Evolutionary conservation across 345 rosid genomes (phyloP), one percentile per base, ranked within the genome.

Genomic region (Turritis glabra): DNA sequence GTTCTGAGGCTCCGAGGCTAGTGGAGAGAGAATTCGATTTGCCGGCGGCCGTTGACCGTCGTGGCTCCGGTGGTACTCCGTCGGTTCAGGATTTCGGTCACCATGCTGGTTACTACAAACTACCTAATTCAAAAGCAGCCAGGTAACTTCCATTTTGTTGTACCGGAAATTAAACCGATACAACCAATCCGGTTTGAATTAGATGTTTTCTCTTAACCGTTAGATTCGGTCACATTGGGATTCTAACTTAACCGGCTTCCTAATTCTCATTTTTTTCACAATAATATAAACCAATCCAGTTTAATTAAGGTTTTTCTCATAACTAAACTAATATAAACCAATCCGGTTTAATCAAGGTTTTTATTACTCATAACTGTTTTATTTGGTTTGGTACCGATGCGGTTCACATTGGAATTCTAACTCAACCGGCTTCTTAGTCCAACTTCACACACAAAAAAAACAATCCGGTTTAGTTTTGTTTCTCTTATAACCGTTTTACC

Each of bases 41-140:
- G 4, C 76, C 79, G 29, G 62, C 82, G 68, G 76, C 80, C 21
- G 3, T 77, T 40, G 80, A 71, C 66, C 83, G 83, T 37, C 74
- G 47, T 38, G 75, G 83, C 8, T 66, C 78, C 51, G 5, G 59
- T 56, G 69, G 43, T 72, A 76, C 83, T 30, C 82, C 88, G 14
- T 81, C 96, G 38, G 77, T 90, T 82, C 58, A 84, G 25, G 90
- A 92, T 1, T 85, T 92, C 18, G 96, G 92, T 50, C 97, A 92
- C 76, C 88, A 82, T 78, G 97, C 97, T 26, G 97, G 99, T 0
- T 92, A 95, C 74, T 91, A 82, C 68, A 83, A 64, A 59, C 97
- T 95, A 50, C 94, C 92, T 30, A 82, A 87, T 52, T 60, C 97
- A 9, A 85, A 82, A 74, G 88, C 82, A 10, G 93, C 97, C 32